Evolutionary conservation across 257 asterid species (phyloP).

Genomic region (Coffea canephora): DNA sequence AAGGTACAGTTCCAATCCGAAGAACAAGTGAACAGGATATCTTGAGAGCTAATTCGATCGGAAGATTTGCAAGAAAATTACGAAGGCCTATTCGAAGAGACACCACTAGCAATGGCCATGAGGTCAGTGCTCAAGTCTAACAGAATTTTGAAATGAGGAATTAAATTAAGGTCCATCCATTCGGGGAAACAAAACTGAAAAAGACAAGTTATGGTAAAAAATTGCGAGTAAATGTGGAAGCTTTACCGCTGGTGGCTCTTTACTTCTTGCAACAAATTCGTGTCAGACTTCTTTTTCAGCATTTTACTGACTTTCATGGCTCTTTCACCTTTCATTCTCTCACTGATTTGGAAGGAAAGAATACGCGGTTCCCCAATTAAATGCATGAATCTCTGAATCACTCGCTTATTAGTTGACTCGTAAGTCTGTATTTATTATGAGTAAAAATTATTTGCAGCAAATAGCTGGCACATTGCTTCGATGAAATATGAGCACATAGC

Average conservation of each 20-base stretch:
- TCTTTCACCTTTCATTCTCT: slow-evolving; percentile 14
- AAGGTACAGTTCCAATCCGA: slow-evolving; percentile 74
- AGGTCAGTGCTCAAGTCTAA: slow-evolving; percentile 38
- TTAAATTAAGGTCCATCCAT: neutral
- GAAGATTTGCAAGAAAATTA: slow-evolving; percentile 58
- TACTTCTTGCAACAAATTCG: neutral
- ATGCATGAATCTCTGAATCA: neutral
- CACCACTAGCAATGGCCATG: slow-evolving; percentile 70
- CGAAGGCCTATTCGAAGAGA: slow-evolving; percentile 54
- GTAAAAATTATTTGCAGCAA: no score
- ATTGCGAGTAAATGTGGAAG: slow-evolving; percentile 1
- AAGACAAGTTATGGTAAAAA: slow-evolving; percentile 10
- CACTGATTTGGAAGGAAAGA: neutral
- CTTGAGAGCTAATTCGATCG: slow-evolving; percentile 51
- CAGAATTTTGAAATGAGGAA: neutral
- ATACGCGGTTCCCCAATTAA: neutral
- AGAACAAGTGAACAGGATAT: slow-evolving; percentile 71
- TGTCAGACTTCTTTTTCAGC: slow-evolving; percentile 20
- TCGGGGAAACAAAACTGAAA: neutral
- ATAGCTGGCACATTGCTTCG: no score
- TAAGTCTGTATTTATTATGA: neutral
- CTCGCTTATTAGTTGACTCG: neutral
- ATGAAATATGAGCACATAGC: neutral
- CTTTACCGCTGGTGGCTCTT: neutral
- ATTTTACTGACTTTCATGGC: slow-evolving; percentile 22